Conservation (phyloP, 2,329 filamentous ascomycete genomes). For the Mycogone perniciosa region DNA sequence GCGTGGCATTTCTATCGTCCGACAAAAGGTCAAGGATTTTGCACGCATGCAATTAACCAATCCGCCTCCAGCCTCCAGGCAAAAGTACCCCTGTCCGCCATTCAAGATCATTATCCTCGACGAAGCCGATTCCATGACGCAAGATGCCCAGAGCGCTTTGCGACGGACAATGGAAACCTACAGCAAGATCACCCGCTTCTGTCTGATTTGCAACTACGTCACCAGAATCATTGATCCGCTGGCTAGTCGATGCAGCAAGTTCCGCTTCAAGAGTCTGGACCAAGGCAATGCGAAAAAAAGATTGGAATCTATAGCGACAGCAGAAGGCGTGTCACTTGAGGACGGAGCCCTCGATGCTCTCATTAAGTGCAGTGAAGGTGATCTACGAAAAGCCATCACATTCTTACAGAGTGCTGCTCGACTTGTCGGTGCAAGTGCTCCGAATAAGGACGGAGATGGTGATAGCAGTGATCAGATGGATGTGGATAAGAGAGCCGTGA, state of each 20-base stretch:
- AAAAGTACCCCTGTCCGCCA: slow-evolving; percentile 82
- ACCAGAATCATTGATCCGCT: slow-evolving; percentile 96
- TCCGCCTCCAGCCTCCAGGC: slow-evolving; percentile 60
- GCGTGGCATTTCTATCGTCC: slow-evolving; percentile 92
- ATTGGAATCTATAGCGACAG: slow-evolving; percentile 72
- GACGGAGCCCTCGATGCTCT: slow-evolving; percentile 76
- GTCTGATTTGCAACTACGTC: slow-evolving; percentile 97
- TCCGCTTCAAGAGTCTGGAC: slow-evolving; percentile 94
- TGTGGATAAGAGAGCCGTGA: slow-evolving; percentile 55
- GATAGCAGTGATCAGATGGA: slow-evolving; percentile 53
- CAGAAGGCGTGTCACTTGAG: slow-evolving; percentile 71
- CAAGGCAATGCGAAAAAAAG: slow-evolving; percentile 74
- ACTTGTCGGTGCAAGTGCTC: slow-evolving; percentile 63
- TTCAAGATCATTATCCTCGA: slow-evolving; percentile 99
- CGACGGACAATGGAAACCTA: slow-evolving; percentile 98
- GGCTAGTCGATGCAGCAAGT: slow-evolving; percentile 90
- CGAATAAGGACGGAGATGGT: slow-evolving; percentile 41
- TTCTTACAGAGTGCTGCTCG: slow-evolving; percentile 92
- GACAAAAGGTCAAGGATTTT: slow-evolving; percentile 98
- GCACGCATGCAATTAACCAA: slow-evolving; percentile 91
- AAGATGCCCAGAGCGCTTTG: slow-evolving; percentile 90
- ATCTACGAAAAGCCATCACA: slow-evolving; percentile 92
- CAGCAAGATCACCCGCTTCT: slow-evolving; percentile 92
- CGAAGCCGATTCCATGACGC: slow-evolving; percentile 98
- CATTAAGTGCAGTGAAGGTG: slow-evolving; percentile 84